phyloP scores from a whole-genome alignment of 2,329 filamentous ascomycete genomes.

The Drechslerella coelobrocha region DNA sequence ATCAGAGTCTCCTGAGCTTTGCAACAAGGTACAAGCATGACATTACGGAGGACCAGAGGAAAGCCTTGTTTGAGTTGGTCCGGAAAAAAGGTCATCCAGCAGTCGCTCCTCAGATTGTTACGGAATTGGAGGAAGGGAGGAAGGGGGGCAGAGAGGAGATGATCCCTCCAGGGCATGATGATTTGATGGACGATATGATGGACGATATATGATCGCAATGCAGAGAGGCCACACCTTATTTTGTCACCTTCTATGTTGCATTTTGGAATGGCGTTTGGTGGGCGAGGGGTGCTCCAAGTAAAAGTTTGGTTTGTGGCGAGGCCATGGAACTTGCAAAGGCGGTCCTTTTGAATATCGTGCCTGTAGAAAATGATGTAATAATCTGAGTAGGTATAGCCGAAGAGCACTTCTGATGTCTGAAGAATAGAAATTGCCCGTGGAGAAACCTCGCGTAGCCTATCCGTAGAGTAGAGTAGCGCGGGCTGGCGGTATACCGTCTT shows the following conservation, averaged over 20 bases:
- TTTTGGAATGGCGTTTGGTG: conserved; percentile 32
- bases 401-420: too few species aligned
- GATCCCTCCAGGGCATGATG: conserved; percentile 36
- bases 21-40: conserved; percentile 94
- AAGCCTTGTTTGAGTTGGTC: conserved; percentile 86
- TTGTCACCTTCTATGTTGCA: background rate
- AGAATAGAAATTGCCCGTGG: too few species aligned
- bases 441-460: too few species aligned
- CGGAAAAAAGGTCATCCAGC: conserved; percentile 82
- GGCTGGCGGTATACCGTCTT: too few species aligned
- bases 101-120: conserved; percentile 77
- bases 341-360: too few species aligned
- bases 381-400: too few species aligned
- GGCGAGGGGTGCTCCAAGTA: background rate
- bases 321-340: too few species aligned
- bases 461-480: too few species aligned
- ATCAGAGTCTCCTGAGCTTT: conserved; percentile 90
- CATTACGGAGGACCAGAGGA: conserved; percentile 92
- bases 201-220: conserved; percentile 37
- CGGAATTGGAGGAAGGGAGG: conserved; percentile 39
- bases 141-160: conserved; percentile 35
- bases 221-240: background rate
- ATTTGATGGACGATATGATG: conserved; percentile 49
- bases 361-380: too few species aligned
- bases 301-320: background rate